phyloP scores from a whole-genome alignment of 371 early-diverging fungal species.

The Edhazardia aedis region DNA sequence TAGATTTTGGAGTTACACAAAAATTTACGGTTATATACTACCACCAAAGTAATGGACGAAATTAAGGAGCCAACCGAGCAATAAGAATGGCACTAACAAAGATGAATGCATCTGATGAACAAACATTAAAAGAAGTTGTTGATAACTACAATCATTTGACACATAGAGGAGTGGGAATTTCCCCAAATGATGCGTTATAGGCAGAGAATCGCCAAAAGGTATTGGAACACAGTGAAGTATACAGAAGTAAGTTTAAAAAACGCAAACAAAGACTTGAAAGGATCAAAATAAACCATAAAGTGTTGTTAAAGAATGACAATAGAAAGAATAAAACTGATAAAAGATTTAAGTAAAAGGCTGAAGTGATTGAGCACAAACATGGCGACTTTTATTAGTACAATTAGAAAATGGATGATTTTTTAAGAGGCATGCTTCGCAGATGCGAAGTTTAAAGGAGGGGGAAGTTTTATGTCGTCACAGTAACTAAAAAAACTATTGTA shows the following conservation, averaged over 20 bases:
- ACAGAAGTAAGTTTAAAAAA: not conserved
- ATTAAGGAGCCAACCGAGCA: too few relatives aligned
- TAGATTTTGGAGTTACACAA: too few relatives aligned
- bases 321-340: not conserved
- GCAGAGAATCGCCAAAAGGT: not conserved
- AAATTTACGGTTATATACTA: too few relatives aligned
- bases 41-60: too few relatives aligned
- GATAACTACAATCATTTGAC: slow-evolving; percentile 10
- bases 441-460: not conserved
- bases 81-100: too few relatives aligned
- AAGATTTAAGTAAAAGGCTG: not conserved
- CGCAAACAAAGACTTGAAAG: not conserved
- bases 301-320: not conserved
- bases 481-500: too few relatives aligned
- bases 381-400: not conserved
- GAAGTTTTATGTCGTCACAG: too few relatives aligned
- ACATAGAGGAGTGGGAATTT: not conserved
- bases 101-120: too few relatives aligned
- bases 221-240: not conserved
- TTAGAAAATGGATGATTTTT: not conserved
- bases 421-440: not conserved
- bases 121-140: slow-evolving; percentile 15
- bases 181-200: not conserved
- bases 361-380: not conserved
- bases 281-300: not conserved